A percentile compares a stretch with the other conserved stretches of the same genome.
phyloP scores from a whole-genome alignment of 2,329 filamentous ascomycete genomes.

The Bipolaris cookei region DNA sequence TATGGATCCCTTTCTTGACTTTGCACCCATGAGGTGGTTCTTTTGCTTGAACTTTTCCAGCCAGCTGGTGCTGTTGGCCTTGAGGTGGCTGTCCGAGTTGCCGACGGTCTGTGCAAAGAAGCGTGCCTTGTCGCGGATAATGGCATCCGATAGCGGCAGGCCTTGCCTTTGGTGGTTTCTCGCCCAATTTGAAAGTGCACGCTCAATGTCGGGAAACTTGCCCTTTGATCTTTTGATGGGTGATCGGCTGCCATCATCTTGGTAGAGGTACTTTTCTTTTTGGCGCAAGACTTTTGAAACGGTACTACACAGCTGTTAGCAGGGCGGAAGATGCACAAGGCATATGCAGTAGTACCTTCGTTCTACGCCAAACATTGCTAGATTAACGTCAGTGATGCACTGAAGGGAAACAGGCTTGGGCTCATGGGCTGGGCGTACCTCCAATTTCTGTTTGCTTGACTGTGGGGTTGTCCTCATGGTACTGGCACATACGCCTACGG shows the following conservation, averaged over 20 bases:
- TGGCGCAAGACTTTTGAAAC: constrained; percentile 97
- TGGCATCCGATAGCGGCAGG: constrained; percentile 74
- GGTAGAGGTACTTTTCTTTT: constrained; percentile 90
- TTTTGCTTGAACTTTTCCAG: constrained; percentile 96
- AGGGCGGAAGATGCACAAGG: constrained; percentile 13
- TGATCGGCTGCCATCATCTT: constrained; percentile 78
- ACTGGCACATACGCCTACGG: constrained; percentile 90
- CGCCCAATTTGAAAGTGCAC: constrained; percentile 86
- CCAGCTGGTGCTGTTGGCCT: constrained; percentile 77
- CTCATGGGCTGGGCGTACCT: constrained; percentile 58
- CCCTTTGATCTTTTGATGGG: constrained; percentile 83
- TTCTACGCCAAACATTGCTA: constrained; percentile 91
- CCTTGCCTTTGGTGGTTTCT: constrained; percentile 81
- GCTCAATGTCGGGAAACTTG: constrained; percentile 89
- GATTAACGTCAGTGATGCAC: constrained; percentile 39
- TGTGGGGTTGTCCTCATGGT: constrained; percentile 86
- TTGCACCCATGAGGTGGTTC: constrained; percentile 66
- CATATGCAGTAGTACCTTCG: constrained; percentile 71
- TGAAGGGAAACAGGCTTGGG: constrained; percentile 15
- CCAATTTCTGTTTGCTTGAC: constrained; percentile 97
- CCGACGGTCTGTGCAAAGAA: constrained; percentile 79
- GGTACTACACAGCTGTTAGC: constrained; percentile 66
- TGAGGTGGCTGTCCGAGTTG: constrained; percentile 73
- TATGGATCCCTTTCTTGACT: constrained; percentile 61
- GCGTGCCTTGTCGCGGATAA: constrained; percentile 82